Conservation (phyloP, 163 green algal genomes). For the Picocystis sp. region DNA sequence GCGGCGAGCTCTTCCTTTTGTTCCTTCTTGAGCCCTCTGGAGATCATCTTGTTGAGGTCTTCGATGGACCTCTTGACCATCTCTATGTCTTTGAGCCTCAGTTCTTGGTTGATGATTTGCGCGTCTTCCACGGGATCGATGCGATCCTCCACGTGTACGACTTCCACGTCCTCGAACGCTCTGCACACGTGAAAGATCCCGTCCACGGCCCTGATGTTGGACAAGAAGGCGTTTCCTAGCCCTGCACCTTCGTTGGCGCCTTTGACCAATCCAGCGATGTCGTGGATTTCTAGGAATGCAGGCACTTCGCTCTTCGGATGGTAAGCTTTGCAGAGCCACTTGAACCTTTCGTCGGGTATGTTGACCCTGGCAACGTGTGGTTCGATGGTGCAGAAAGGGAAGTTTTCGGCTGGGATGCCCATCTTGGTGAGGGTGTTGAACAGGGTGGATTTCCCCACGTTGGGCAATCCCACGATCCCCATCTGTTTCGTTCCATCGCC, state of each 20-base stretch:
- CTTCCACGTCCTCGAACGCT: conserved; percentile 76
- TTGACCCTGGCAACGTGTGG: conserved; percentile 48
- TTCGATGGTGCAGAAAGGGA: neutral
- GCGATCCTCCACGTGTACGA: conserved; percentile 84
- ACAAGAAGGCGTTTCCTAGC: conserved; percentile 94
- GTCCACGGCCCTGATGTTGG: conserved; percentile 82
- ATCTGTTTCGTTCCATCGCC: conserved; percentile 36
- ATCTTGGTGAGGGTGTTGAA: conserved; percentile 83
- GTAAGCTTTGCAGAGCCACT: conserved; percentile 63
- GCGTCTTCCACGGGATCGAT: conserved; percentile 87
- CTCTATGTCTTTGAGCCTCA: conserved; percentile 53
- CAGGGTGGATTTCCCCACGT: conserved; percentile 81
- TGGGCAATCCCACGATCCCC: conserved; percentile 79
- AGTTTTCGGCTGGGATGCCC: conserved; percentile 57
- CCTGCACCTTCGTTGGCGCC: conserved; percentile 66
- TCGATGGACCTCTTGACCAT: conserved; percentile 43
- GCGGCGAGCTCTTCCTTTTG: conserved; percentile 69
- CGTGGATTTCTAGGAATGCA: conserved; percentile 79
- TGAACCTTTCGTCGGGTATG: conserved; percentile 90
- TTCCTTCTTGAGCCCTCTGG: conserved; percentile 52
- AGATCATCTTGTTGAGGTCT: conserved; percentile 28
- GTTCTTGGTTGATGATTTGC: conserved; percentile 75
- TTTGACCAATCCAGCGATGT: conserved; percentile 94
- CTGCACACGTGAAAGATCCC: conserved; percentile 94
- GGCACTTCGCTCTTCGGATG: conserved; percentile 44